Evolutionary conservation across 2,329 filamentous ascomycete species (phyloP), one percentile per base, ranked within the genome.

Genomic region (Bipolaris cookei): DNA sequence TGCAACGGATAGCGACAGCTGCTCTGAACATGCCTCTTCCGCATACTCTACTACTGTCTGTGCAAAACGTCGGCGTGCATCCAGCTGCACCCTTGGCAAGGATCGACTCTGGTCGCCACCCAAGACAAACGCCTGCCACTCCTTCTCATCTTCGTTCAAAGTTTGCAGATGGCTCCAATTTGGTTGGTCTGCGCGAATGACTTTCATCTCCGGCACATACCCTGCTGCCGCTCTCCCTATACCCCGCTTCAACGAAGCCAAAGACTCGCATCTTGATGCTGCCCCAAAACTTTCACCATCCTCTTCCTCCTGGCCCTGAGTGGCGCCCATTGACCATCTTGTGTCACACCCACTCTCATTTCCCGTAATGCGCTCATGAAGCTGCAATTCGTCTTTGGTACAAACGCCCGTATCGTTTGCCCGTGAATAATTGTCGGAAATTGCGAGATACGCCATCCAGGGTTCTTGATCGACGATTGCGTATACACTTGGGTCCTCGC

Each of bases 111-210:
- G 30, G 25, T 67, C 64, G 38, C 62, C 65, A 18, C 66, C 70
- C 42, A 76, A 69, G 23, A 74, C 69, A 41, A 76, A 74, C 11
- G 51, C 64, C 61, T 58, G 71, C 75, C 76, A 77, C 32, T 73
- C 51, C 46, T 56, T 55, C 46, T 75, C 73, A 38, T 66, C 62
- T 11, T 64, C 57, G 28, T 65, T 48, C 30, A 52, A 25, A 23
- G 32, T 47, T 39, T 28, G 49, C 30, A 39, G 25, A 39, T 37
- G 48, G 42, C 34, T 58, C 25, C 14, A 28, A n/a, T 28, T 23
- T 54, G 28, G 23, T 13, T 30, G 5, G 20, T 47, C 16, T n/a
- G 35, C 43, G 23, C 51, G 23, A 43, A 47, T 28, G n/a, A 6
- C 10, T 14, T 35, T 20, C 23, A 41, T 45, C 18, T 25, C 43